These are phyloP conservation scores for Cryphonectria radicalis DNA, from an alignment of 2,329 filamentous ascomycete genomes.

Conservation along the genomic window DNA sequence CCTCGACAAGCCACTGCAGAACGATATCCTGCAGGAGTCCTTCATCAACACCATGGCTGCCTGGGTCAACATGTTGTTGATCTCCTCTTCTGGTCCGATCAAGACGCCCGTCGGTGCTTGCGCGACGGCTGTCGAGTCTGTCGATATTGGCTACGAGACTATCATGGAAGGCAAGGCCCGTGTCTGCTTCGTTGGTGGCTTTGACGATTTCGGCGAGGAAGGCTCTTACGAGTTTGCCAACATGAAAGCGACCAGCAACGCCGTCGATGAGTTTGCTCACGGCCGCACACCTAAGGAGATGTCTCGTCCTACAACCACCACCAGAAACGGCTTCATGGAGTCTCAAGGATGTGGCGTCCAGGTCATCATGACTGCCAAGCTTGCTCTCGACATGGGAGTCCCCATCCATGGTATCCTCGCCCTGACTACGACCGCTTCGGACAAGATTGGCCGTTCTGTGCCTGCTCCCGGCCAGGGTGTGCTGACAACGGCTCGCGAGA, in stretches of 20 bases:
- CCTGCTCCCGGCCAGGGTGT: conserved; percentile 97
- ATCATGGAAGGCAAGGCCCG: conserved; percentile 98
- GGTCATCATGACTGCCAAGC: conserved; percentile 95
- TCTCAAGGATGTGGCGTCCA: conserved; percentile 98
- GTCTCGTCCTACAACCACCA: conserved; percentile 96
- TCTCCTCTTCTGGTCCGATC: conserved; percentile 97
- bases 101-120: conserved; percentile 98
- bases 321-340: conserved; percentile 98
- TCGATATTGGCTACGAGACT: conserved; percentile 97
- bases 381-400: conserved; percentile 97
- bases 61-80: conserved; percentile 98
- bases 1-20: conserved; percentile 96
- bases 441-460: conserved; percentile 98
- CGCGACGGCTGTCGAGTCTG: conserved; percentile 93
- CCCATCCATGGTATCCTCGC: conserved; percentile 95
- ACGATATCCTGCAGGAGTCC: conserved; percentile 98
- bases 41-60: conserved; percentile 99
- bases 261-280: conserved; percentile 93
- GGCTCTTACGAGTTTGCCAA: conserved; percentile 99
- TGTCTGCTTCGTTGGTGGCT: conserved; percentile 96
- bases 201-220: conserved; percentile 99
- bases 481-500: conserved; percentile 90
- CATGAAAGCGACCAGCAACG: conserved; percentile 99
- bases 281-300: conserved; percentile 95
- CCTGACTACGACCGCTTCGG: conserved; percentile 92